Base-by-base conservation (phyloP, 2,329 filamentous ascomycete genomes). In the Verticillium isaacii region DNA sequence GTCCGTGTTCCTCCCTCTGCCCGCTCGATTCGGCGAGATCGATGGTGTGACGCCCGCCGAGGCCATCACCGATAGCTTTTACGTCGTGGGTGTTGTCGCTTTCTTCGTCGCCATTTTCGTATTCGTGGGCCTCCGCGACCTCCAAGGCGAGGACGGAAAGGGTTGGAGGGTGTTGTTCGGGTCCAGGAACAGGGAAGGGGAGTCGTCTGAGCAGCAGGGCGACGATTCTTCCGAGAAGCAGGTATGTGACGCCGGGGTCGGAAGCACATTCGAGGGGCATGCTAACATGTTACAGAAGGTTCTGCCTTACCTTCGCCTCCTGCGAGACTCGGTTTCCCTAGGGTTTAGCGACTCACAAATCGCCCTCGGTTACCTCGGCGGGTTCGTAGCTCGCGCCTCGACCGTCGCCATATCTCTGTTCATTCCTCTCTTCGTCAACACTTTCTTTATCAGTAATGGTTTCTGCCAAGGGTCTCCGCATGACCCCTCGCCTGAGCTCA, bases 341-440 rank as follows among this genome's bases (percentile, higher is more conserved):
- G 93, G 90, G 15, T 86, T 92, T 68, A 86, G 80, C 9, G 91
- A 96, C 71, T 82, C 87, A 11, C 85, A 90, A 67, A 96, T 99
- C 64, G 89, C 87, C 19, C 82, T 98, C 0, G 94, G 91, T 32
- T 99, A 98, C 70, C 79, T 98, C 0, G 95, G 94, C 65, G 95
- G 95, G 1, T 97, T 98, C 69, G 94, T 99, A 2, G 94, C 93
- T 11, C 88, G 95, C 61, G 93, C 95, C 8, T 97, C 93, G 0
- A 97, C 93, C 0, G 95, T 99, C 5, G 94, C 91, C 59, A 96
- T 99, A 66, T 96, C 92, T 0, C 85, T 98, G 6, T 99, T 98
- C 77, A 90, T 99, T 60, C 95, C 95, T 0, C 84, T 99, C 2
- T 96, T 91, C 71, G 87, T 97, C 68, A 98, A 98, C 72, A 89